Evolutionary conservation across 129 eudicot species (phyloP).

Genomic region (Saposhnikovia divaricata): DNA sequence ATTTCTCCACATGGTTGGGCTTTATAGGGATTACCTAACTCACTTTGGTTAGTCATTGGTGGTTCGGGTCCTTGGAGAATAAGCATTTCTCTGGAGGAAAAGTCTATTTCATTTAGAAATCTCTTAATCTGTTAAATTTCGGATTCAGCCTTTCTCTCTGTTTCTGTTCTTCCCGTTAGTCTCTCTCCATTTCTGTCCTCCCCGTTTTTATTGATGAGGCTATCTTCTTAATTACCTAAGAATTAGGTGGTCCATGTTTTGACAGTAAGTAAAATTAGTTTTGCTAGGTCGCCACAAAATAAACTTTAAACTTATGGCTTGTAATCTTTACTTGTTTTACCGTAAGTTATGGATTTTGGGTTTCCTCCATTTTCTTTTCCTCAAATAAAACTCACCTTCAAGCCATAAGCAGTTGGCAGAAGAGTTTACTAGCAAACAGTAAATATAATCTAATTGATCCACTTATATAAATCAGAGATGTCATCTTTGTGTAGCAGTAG

Average conservation of each 20-base stretch:
- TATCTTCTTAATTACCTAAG: slow-evolving; percentile 12
- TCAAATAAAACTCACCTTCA: background rate
- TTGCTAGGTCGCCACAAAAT: background rate
- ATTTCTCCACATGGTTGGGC: background rate
- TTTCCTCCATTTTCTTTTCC: background rate
- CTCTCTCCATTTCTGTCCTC: background rate
- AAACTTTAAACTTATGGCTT: background rate
- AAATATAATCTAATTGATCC: background rate
- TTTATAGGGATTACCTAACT: background rate
- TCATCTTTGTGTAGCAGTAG: background rate
- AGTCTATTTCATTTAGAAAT: background rate
- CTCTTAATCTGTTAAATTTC: background rate
- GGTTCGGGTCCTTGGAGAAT: background rate
- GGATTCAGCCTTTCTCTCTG: background rate
- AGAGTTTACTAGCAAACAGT: background rate
- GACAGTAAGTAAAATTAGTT: background rate
- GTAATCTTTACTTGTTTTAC: background rate
- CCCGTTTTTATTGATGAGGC: background rate
- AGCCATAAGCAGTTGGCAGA: background rate
- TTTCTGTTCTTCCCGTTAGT: background rate
- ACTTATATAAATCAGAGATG: background rate
- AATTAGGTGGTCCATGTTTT: background rate
- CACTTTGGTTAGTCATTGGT: background rate
- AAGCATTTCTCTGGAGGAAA: background rate
- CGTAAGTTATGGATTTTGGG: background rate